Evolutionary conservation across 140 eudicot genomes (phyloP), one percentile per base, ranked within the genome.

Genomic region (Cichorium intybus): DNA sequence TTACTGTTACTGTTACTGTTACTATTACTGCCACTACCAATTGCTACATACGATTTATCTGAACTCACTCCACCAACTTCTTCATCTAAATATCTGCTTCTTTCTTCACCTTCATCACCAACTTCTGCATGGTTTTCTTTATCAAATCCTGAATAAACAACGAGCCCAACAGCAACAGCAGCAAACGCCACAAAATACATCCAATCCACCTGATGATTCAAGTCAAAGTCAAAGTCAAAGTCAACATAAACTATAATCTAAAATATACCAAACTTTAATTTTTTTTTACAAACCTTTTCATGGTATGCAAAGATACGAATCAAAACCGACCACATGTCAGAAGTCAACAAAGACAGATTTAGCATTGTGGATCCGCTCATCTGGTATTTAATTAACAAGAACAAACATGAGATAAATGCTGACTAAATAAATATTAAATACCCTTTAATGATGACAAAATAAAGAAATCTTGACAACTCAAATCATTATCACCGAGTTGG

Each of bases 301-400:
- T 87, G 88, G 79, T 91, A 91, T 4, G 95, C 95, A 65, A 91
- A 91, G 68, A 91, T 87, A 46, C 97, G 97, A 45, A 91, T 91
- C 55, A 87, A 62, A 26, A 87, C 97, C 9, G 97, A 83, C 97
- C 97, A 91, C 97, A 91, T 91, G 78, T 91, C 97, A 15, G 96
- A 87, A 3, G 97, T 91, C 68, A 91, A 81, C 80, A 91, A 74
- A 52, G 97, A 87, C 62, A 91, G 70, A 69, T 91, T 91, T 4
- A 91, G 79, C 97, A 91, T 87, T 7, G 97, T 84, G n/a, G 97
- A 63, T 29, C 97, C 97, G 59, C 91, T 85, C 62, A 87, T 85
- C 97, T 91, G 85, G 81, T 60, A 50, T 59, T 43, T 17, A 43
- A 76, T 58, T 12, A 29, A 52, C 66, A 67, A 54, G 28, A 28